phyloP scores from a whole-genome alignment of 306 rosid genomes.

The Prunus fruticosa region DNA sequence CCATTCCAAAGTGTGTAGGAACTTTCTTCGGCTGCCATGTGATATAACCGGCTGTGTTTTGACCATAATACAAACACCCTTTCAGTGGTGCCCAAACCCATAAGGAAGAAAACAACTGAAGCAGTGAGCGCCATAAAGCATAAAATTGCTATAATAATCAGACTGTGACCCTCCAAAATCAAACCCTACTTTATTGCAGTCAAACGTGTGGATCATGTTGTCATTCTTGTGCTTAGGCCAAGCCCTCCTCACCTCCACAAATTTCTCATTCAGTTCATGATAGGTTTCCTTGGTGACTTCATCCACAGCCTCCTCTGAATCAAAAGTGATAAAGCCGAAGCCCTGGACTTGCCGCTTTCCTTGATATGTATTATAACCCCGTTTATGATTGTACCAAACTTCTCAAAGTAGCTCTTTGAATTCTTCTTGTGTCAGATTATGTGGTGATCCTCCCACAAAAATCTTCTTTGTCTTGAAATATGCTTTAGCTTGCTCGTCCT shows the following conservation, averaged over 20 bases:
- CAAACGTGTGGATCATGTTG: background rate
- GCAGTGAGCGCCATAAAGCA: background rate
- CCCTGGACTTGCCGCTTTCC: background rate
- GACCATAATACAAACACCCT: background rate
- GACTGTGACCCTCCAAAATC: background rate
- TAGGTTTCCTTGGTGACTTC: background rate
- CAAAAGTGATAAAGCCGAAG: slow-evolving; percentile 17
- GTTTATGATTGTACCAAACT: background rate
- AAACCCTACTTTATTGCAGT: too few species aligned
- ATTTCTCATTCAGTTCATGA: background rate
- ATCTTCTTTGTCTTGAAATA: background rate
- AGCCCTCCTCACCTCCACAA: slow-evolving; percentile 17
- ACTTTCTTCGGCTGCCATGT: background rate
- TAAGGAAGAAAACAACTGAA: background rate
- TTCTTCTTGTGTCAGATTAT: background rate
- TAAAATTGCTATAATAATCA: background rate
- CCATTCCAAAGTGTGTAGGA: background rate
- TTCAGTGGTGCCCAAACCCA: background rate
- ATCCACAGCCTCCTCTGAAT: background rate
- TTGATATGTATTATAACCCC: background rate
- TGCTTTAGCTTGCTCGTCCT: background rate
- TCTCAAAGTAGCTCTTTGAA: slow-evolving; percentile 11
- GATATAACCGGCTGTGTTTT: background rate
- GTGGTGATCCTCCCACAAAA: slow-evolving; percentile 21
- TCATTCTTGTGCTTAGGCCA: background rate